Evolutionary conservation across 805 yeast genomes (phyloP).

Genomic region (Blastobotrys parvus): DNA sequence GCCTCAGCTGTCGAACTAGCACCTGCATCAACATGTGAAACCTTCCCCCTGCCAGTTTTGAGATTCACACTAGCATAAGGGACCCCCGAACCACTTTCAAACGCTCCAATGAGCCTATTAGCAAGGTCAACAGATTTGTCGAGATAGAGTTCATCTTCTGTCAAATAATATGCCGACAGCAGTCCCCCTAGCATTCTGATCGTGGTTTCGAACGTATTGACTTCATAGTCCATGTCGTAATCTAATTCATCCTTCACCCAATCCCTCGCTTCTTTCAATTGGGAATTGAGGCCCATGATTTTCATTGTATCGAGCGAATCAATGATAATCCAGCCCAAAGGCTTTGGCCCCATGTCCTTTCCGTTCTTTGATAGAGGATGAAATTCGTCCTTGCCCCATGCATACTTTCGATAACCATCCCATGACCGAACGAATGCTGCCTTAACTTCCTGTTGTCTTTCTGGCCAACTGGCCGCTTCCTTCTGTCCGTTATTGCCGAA

Average conservation of each 20-base stretch:
- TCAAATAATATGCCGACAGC: constrained; percentile 69
- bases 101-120: constrained; percentile 62
- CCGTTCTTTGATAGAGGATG: constrained; percentile 57
- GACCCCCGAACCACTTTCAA: constrained; percentile 55
- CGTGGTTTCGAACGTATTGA: constrained; percentile 88
- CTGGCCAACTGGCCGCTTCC: constrained; percentile 33
- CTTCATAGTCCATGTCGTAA: constrained; percentile 65
- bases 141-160: constrained; percentile 60
- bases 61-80: constrained; percentile 78
- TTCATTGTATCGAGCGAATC: constrained; percentile 78
- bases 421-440: constrained; percentile 68
- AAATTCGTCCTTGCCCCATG: constrained; percentile 80
- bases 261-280: constrained; percentile 51
- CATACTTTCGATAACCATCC: constrained; percentile 64
- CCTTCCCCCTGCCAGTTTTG: constrained; percentile 49
- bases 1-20: constrained; percentile 88
- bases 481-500: neutral
- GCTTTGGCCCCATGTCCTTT: constrained; percentile 67
- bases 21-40: constrained; percentile 59
- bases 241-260: constrained; percentile 69
- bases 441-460: constrained; percentile 49
- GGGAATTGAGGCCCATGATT: constrained; percentile 61
- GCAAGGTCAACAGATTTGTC: constrained; percentile 77
- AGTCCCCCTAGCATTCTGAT: constrained; percentile 91
- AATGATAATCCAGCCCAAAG: constrained; percentile 90